Evolutionary conservation across 257 asterid genomes (phyloP), one percentile per base, ranked within the genome.

Genomic region (Dorcoceras hygrometricum): DNA sequence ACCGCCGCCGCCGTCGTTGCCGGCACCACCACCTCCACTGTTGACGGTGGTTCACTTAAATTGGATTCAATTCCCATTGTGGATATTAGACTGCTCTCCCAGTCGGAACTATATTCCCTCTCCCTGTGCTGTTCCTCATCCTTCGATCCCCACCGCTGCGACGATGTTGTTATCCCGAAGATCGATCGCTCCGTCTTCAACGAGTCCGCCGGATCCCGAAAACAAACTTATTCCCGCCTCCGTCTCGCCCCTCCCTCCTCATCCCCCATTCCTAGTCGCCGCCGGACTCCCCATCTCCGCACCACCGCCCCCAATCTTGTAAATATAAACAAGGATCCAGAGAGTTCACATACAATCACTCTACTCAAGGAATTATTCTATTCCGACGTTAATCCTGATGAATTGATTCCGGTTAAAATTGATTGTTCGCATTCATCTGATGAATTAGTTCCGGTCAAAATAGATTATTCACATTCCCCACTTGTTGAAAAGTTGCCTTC

Each of bases 181-280:
- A 84, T 92, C 19, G 96, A 92, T 71, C 95, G 95, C 34, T 77
- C 93, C 72, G 89, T 92, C 62, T 92, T 92, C 86, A 89, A 92
- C 31, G 97, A 92, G 73, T 86, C 97, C 54, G 91, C 92, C 53
- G 96, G 96, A 24, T 85, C 95, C 29, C 87, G 97, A 19, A 89
- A 87, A 59, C 97, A 92, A 62, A 92, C 95, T 11, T 92, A 87
- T 68, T 84, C 89, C 31, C 97, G 96, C 68, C 81, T 87, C 73
- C 98, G 97, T 54, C 92, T 89, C 50, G 91, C 86, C 2, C 93
- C 96, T 3, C 76, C 95, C 6, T 67, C 91, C 22, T 59, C 83
- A 24, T 27, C 84, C 51, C 8, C 82, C 1, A 59, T 80, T 39
- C 57, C 81, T 34, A 63, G 70, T 72, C 94, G 88, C 71, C 80